Evolutionary conservation across 2,329 filamentous ascomycete species (phyloP).

Genomic region (Taxawa tesnikishii): DNA sequence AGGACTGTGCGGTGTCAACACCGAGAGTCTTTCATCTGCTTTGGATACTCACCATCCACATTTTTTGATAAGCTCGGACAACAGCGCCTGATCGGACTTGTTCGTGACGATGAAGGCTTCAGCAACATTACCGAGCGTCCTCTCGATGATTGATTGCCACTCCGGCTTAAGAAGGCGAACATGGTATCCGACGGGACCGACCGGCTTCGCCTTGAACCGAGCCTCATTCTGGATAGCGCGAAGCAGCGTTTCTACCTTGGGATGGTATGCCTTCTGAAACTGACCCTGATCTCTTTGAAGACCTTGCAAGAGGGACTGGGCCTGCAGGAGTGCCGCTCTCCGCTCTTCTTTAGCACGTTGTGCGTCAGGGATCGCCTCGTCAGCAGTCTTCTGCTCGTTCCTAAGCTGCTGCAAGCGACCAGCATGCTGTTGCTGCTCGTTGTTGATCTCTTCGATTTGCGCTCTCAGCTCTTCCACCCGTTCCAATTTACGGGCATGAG

Average conservation of each 20-base stretch:
- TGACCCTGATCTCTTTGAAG: constrained; percentile 48
- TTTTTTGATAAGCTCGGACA: constrained; percentile 53
- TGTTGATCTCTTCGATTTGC: constrained; percentile 24
- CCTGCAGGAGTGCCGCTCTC: constrained; percentile 26
- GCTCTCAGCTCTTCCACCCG: constrained; percentile 43
- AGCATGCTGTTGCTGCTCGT: constrained; percentile 31
- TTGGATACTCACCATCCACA: constrained; percentile 35
- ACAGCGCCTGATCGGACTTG: constrained; percentile 59
- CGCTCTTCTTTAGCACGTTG: constrained; percentile 13
- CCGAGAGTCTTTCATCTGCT: too few species aligned
- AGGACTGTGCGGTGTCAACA: too few species aligned
- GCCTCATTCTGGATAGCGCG: constrained; percentile 55
- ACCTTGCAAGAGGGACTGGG: constrained; percentile 28
- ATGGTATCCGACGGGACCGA: constrained; percentile 74
- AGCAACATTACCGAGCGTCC: constrained; percentile 54
- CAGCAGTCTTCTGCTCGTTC: constrained; percentile 21
- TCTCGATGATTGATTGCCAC: constrained; percentile 77
- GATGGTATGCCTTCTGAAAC: constrained; percentile 52
- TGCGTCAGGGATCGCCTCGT: constrained; percentile 22
- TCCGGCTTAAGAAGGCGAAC: constrained; percentile 64
- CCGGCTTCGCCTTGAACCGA: constrained; percentile 57
- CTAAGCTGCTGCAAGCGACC: constrained; percentile 22
- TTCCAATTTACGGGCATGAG: constrained; percentile 47
- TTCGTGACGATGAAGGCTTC: constrained; percentile 72
- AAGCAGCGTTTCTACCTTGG: constrained; percentile 51